Base-by-base conservation (phyloP, 2,329 filamentous ascomycete genomes). In the Pseudocercospora vitis region DNA sequence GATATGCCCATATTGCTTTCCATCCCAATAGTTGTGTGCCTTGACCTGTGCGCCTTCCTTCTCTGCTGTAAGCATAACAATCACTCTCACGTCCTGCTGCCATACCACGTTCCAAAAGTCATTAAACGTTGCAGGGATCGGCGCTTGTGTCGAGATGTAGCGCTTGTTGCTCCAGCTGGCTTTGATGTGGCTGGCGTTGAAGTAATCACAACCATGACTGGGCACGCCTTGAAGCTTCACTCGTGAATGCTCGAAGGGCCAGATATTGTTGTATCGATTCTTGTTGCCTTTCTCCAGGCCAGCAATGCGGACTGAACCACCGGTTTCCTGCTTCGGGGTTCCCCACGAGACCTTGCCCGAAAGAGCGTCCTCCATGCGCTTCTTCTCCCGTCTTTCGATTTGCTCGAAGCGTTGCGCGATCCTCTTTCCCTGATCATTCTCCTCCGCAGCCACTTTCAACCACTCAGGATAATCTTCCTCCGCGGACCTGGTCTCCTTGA, bases 101-200 rank as follows among this genome's bases (percentile, higher is more conserved):
- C 94, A 99, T 24, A 97, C 81, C 8, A 96, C 87, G 56, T 90
- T 92, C 94, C 94, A 99, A 68, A 99, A 99, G 71, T 99, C 94
- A 70, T 89, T 86, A 66, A 95, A 96, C 0, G 94, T 99, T 46
- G 89, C 85, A 16, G 94, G 94, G 31, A 97, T 81, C 7, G 94
- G 94, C 0, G 91, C 94, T 71, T 99, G 94, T 9, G 91, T 92
- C 45, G 92, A 92, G 71, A 99, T 97, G 68, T 99, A 99, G 35
- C 85, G 83, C 76, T 95, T 96, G 70, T 95, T 86, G 60, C 89
- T 95, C 62, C 87, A 81, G 23, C 85, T 81, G 1, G 91, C 82
- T 68, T 88, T 86, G 57, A 97, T 77, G 63, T 95, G 84, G 69
- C 89, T 97, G 14, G 91, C 94, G 68, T 99, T 99, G 73, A 99